Percentiles rank a stretch among this genome's conserved stretches.
Evolutionary conservation across 2,329 filamentous ascomycete genomes (phyloP).

Genomic region (Diaporthe aspalathi): DNA sequence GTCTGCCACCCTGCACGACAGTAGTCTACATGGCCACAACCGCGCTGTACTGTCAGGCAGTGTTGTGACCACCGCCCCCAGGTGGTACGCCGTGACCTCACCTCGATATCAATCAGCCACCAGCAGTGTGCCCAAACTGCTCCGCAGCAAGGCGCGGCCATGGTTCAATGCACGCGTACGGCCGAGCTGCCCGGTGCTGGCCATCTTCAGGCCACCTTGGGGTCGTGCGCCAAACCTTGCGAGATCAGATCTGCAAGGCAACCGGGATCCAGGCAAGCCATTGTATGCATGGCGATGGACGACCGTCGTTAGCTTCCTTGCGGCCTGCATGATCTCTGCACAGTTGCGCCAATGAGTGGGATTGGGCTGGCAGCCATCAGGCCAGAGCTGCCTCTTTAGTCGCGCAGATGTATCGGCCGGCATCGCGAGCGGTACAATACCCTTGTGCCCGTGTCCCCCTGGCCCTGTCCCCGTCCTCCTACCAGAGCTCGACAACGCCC

Average conservation of each 20-base stretch:
- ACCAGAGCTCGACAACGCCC: conserved; percentile 39
- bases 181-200: conserved; percentile 33
- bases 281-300: conserved; percentile 40
- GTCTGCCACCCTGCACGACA: not conserved
- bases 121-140: conserved; percentile 11
- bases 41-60: not conserved
- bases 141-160: conserved; percentile 18
- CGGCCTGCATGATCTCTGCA: conserved; percentile 41
- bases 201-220: conserved; percentile 22
- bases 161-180: conserved; percentile 23
- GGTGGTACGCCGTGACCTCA: conserved; percentile 22
- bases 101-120: conserved; percentile 8
- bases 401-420: conserved; percentile 44
- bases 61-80: conserved; percentile 1
- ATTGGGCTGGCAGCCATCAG: conserved; percentile 43
- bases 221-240: conserved; percentile 38
- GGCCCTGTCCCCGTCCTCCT: conserved; percentile 37
- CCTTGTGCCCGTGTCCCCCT: conserved; percentile 38
- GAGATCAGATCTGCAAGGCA: conserved; percentile 36
- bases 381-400: conserved; percentile 49
- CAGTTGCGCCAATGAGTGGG: conserved; percentile 47
- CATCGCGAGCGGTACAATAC: conserved; percentile 35
- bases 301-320: conserved; percentile 34
- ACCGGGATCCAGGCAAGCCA: conserved; percentile 42
- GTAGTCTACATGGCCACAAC: conserved; percentile 4